Evolutionary conservation across 2,329 filamentous ascomycete species (phyloP).

Genomic region (Basipetospora chlamydospora): DNA sequence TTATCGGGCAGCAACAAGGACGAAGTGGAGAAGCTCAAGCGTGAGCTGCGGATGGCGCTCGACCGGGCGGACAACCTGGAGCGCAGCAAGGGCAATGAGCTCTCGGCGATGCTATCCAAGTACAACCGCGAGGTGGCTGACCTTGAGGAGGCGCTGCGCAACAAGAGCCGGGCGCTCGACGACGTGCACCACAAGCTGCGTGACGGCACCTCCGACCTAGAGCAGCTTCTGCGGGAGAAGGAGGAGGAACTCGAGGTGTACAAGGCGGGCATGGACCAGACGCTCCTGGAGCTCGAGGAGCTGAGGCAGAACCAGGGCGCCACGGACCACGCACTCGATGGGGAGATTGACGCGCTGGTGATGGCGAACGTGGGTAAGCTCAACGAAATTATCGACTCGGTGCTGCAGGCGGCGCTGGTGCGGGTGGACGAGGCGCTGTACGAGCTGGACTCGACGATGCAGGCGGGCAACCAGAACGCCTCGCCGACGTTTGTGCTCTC

Average conservation of each 20-base stretch:
- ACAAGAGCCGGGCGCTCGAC: conserved; percentile 76
- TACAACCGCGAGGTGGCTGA: conserved; percentile 97
- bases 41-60: conserved; percentile 81
- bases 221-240: conserved; percentile 76
- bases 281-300: conserved; percentile 82
- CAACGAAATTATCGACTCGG: conserved; percentile 94
- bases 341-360: conserved; percentile 80
- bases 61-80: conserved; percentile 88
- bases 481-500: conserved; percentile 89
- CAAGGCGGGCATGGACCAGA: conserved; percentile 96
- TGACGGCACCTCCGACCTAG: conserved; percentile 73
- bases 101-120: conserved; percentile 86
- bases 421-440: conserved; percentile 94
- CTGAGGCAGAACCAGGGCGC: conserved; percentile 62
- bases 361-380: conserved; percentile 82
- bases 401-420: conserved; percentile 81
- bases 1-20: conserved; percentile 77
- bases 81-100: conserved; percentile 82
- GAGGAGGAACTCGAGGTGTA: conserved; percentile 97
- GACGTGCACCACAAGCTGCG: conserved; percentile 65
- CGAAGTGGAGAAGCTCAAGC: conserved; percentile 85
- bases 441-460: conserved; percentile 94
- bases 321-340: conserved; percentile 68
- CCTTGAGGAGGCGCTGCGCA: conserved; percentile 79
- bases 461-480: conserved; percentile 95